Percentiles rank a stretch among this genome's conserved stretches.
These are phyloP conservation scores for Thermomucor indicae-seudaticae DNA, from an alignment of 371 early-diverging fungal species.

Conservation along the genomic window DNA sequence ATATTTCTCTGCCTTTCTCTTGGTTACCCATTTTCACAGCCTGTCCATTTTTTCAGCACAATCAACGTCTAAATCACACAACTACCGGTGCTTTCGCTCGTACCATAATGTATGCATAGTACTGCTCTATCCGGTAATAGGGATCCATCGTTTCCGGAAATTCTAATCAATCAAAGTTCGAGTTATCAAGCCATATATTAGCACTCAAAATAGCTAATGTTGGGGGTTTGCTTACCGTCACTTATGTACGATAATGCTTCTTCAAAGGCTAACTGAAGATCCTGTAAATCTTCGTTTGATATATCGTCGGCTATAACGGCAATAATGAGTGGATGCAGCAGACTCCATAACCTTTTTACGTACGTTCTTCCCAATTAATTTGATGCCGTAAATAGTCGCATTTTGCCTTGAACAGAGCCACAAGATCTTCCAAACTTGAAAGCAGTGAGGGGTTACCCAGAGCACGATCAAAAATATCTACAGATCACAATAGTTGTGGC, in stretches of 20 bases:
- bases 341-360: neutral
- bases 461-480: conserved; percentile 36
- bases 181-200: no score
- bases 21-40: conserved; percentile 6
- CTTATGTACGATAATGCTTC: conserved; percentile 23
- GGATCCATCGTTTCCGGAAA: conserved; percentile 43
- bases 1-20: conserved; percentile 28
- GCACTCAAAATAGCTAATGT: no score
- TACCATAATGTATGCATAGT: conserved; percentile 41
- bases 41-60: no score
- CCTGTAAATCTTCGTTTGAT: conserved; percentile 14
- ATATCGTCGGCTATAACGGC: no score
- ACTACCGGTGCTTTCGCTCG: no score
- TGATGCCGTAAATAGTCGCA: conserved; percentile 34
- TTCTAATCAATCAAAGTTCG: conserved; percentile 16
- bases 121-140: conserved; percentile 51
- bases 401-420: conserved; percentile 28
- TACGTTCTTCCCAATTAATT: conserved; percentile 40
- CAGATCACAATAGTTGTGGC: no score
- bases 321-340: neutral
- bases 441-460: conserved; percentile 19
- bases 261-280: conserved; percentile 30
- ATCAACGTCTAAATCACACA: no score
- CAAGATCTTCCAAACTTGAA: conserved; percentile 41
- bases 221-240: conserved; percentile 17